phyloP scores from a whole-genome alignment of 73 alveolate genomes.

The Diophrys sp. region DNA sequence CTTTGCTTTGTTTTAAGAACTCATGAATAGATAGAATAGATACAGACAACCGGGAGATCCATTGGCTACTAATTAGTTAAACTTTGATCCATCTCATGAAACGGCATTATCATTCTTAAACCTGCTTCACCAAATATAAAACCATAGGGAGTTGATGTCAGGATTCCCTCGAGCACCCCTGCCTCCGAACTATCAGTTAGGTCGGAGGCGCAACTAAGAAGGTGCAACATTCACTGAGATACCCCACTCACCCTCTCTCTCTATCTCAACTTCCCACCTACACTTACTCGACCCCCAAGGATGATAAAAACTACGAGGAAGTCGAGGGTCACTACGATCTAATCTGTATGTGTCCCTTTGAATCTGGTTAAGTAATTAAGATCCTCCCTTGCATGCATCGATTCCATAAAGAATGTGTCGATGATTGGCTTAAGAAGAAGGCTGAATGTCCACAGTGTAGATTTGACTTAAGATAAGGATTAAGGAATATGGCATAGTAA shows the following conservation, averaged over 20 bases:
- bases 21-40: too few relatives aligned
- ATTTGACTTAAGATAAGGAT: neutral
- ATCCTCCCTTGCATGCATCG: slow-evolving; percentile 17
- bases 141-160: neutral
- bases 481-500: too few relatives aligned
- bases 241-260: too few relatives aligned
- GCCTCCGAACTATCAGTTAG: neutral
- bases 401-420: slow-evolving; percentile 20
- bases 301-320: neutral
- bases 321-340: neutral
- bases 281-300: neutral
- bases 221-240: neutral
- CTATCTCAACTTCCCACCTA: slow-evolving; percentile 2
- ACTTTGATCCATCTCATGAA: neutral
- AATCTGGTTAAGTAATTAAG: neutral
- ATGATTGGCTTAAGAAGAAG: slow-evolving; percentile 12
- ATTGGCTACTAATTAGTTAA: neutral
- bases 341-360: slow-evolving; percentile 1
- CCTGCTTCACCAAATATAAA: neutral
- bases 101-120: neutral
- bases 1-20: too few relatives aligned
- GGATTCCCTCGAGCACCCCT: neutral
- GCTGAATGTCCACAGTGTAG: slow-evolving; percentile 20
- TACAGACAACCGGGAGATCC: neutral
- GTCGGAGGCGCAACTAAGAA: neutral